Percentiles rank a stretch among this genome's conserved stretches.
phyloP scores from a whole-genome alignment of 352 stramenopile species.

The Pelagophyceae sp. region DNA sequence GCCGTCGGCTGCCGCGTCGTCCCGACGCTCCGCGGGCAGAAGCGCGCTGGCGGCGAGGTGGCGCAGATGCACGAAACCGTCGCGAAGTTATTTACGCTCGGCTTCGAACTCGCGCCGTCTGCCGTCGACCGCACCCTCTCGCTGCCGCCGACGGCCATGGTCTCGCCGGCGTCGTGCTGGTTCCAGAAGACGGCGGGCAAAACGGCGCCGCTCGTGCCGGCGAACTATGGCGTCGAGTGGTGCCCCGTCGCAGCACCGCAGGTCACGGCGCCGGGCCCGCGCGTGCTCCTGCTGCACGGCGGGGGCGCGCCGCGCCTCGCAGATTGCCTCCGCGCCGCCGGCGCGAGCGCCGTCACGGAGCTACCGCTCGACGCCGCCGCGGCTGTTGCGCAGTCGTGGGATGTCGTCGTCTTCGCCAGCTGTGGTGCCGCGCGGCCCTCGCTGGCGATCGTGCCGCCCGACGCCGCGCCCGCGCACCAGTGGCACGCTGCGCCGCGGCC shows the following conservation, averaged over 20 bases:
- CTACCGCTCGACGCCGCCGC: neutral
- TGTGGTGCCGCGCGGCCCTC: neutral
- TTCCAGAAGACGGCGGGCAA: neutral
- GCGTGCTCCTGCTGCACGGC: slow-evolving; percentile 6
- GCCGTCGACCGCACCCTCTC: neutral
- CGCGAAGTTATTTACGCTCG: neutral
- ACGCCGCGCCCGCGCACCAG: too few species aligned
- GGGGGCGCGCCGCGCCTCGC: neutral
- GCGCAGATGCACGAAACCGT: neutral
- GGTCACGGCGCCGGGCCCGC: neutral
- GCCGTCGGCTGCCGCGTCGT: neutral
- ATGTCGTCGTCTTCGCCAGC: slow-evolving; percentile 6
- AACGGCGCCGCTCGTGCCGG: neutral
- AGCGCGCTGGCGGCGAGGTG: neutral
- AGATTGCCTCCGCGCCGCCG: neutral
- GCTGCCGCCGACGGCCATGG: neutral
- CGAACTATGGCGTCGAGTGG: neutral
- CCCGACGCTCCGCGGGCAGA: neutral
- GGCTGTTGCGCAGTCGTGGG: neutral
- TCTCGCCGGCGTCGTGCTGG: neutral
- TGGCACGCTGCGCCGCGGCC: neutral
- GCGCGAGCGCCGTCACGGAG: neutral
- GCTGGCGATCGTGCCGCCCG: too few species aligned
- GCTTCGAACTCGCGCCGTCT: neutral
- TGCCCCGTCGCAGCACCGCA: neutral